Conservation (phyloP, 306 rosid genomes). For the Corylus heterophylla region DNA sequence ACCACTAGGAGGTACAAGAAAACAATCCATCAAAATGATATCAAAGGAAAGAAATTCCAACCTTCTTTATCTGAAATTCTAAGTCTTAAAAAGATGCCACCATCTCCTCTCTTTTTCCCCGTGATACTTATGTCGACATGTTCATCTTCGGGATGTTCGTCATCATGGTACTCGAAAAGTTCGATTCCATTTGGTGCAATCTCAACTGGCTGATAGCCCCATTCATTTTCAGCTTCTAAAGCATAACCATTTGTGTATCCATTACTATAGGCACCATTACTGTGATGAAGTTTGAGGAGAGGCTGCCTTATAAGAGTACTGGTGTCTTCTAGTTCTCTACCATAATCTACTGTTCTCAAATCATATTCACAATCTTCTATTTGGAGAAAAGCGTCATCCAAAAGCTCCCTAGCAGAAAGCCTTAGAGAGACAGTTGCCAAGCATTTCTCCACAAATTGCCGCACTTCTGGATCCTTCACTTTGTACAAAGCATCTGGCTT, state of each 20-base stretch:
- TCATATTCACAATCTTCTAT: constrained; percentile 58
- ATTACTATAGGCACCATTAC: constrained; percentile 45
- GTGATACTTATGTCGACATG: constrained; percentile 72
- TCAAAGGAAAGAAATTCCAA: constrained; percentile 26
- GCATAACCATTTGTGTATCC: constrained; percentile 51
- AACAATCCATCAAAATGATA: constrained; percentile 11
- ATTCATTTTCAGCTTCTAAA: constrained; percentile 49
- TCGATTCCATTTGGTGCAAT: constrained; percentile 64
- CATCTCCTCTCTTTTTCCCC: constrained; percentile 74
- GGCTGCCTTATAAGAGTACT: constrained; percentile 51
- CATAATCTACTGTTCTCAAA: constrained; percentile 36
- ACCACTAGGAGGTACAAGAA: constrained; percentile 8
- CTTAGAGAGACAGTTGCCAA: constrained; percentile 76
- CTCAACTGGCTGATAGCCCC: constrained; percentile 56
- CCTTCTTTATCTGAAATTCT: constrained; percentile 95
- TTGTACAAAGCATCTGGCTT: constrained; percentile 85
- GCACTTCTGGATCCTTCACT: constrained; percentile 81
- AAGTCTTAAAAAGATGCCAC: constrained; percentile 67
- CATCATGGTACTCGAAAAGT: constrained; percentile 74
- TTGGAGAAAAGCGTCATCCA: constrained; percentile 78
- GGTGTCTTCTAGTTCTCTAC: constrained; percentile 38
- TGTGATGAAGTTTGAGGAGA: constrained; percentile 38
- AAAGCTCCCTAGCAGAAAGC: constrained; percentile 86
- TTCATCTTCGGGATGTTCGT: constrained; percentile 61
- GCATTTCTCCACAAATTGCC: constrained; percentile 84